These are phyloP conservation scores for Suillus clintonianus DNA, from an alignment of 768 basidiomycete species.

Conservation along the genomic window DNA sequence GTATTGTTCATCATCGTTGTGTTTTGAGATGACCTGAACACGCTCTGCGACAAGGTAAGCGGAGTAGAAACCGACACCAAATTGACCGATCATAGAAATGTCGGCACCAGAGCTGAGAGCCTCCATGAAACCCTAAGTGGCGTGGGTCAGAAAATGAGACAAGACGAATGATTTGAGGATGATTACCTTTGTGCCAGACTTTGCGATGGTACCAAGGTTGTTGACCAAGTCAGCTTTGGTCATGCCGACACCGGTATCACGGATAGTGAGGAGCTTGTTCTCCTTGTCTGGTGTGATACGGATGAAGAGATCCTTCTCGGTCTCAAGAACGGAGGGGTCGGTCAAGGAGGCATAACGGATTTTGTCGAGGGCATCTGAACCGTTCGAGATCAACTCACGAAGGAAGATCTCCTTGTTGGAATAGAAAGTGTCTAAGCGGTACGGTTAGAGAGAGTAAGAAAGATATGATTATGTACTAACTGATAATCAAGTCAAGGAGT, in stretches of 20 bases:
- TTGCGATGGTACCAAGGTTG: constrained; percentile 96
- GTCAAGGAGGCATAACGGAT: constrained; percentile 96
- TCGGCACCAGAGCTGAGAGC: constrained; percentile 88
- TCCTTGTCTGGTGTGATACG: constrained; percentile 96
- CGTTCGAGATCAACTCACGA: constrained; percentile 96
- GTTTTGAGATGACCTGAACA: constrained; percentile 98
- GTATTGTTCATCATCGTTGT: constrained; percentile 99
- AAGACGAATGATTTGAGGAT: constrained; percentile 14
- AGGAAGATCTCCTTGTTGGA: constrained; percentile 99
- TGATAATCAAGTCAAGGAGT: constrained; percentile 98
- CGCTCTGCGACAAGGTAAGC: constrained; percentile 98
- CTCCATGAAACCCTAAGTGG: constrained; percentile 94
- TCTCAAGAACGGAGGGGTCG: constrained; percentile 86
- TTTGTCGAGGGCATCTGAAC: constrained; percentile 98
- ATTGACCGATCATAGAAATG: constrained; percentile 97
- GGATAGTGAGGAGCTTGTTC: constrained; percentile 86
- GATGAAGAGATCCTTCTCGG: constrained; percentile 91
- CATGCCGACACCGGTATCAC: constrained; percentile 98
- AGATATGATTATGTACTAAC: constrained; percentile 44
- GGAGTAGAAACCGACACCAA: constrained; percentile 99
- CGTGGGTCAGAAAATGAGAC: background rate
- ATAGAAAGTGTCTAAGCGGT: constrained; percentile 91
- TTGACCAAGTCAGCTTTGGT: constrained; percentile 99
- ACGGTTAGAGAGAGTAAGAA: constrained; percentile 1
- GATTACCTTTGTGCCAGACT: constrained; percentile 85